These are phyloP conservation scores for Gautieria morchelliformis DNA, from an alignment of 768 basidiomycete species.

Conservation along the genomic window DNA sequence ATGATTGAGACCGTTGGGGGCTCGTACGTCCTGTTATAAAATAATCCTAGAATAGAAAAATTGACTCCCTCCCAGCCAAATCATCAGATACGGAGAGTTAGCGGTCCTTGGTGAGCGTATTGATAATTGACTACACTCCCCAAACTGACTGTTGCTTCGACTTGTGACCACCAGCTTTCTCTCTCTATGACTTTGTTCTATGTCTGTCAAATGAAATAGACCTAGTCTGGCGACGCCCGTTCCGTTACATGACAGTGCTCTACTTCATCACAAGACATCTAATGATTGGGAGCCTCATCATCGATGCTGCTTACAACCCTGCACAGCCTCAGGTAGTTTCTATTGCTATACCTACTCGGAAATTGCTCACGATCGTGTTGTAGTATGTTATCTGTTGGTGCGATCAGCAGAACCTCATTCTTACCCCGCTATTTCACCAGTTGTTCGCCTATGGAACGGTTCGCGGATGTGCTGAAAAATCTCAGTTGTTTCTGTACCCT, in stretches of 20 bases:
- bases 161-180: background rate
- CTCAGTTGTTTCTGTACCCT: background rate
- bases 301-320: background rate
- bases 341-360: background rate
- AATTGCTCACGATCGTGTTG: background rate
- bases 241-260: conserved; percentile 4
- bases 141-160: background rate
- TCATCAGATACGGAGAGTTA: conserved; percentile 1
- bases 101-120: background rate
- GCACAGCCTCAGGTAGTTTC: background rate
- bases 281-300: background rate
- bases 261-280: conserved; percentile 6
- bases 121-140: background rate
- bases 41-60: background rate
- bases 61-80: background rate
- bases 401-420: background rate
- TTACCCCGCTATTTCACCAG: background rate
- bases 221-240: conserved; percentile 4
- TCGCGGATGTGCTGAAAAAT: background rate
- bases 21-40: background rate
- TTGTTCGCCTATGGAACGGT: conserved; percentile 1
- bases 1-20: background rate
- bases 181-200: conserved; percentile 2
- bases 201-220: conserved; percentile 3
- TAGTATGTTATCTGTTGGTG: background rate